phyloP scores from a whole-genome alignment of 2,329 filamentous ascomycete genomes.

The Sporothrix phasma region DNA sequence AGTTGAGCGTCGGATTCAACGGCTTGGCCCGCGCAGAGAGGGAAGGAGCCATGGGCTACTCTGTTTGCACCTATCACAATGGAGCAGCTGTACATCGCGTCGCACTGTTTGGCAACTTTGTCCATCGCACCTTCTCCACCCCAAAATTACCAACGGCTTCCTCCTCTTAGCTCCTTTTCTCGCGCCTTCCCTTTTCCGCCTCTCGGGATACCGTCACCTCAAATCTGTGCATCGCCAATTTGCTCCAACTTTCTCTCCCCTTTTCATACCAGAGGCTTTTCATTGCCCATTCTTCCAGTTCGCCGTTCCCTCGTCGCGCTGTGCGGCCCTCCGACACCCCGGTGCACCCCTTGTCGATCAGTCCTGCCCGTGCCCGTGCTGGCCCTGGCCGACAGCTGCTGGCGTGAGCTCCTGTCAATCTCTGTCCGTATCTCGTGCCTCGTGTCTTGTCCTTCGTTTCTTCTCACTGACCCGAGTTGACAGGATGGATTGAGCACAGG shows the following conservation, averaged over 20 bases:
- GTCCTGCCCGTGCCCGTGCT: neutral
- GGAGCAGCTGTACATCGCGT: neutral
- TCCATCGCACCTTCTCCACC: neutral
- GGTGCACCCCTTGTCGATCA: neutral
- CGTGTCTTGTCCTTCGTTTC: neutral
- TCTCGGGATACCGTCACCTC: conserved; percentile 12
- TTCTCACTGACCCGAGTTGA: neutral
- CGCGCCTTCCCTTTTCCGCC: neutral
- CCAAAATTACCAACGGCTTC: neutral
- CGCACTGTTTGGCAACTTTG: neutral
- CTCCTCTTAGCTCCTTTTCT: neutral
- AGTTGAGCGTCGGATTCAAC: neutral
- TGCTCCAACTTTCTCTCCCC: neutral
- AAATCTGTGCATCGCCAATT: neutral
- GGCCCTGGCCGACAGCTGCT: conserved; percentile 3
- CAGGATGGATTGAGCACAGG: neutral
- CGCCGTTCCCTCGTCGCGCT: neutral
- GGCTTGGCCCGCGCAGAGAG: neutral
- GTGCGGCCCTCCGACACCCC: neutral
- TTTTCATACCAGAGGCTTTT: neutral
- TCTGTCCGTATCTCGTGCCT: conserved; percentile 5
- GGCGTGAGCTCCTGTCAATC: conserved; percentile 10
- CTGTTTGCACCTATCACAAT: too few relatives aligned
- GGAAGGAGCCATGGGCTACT: neutral
- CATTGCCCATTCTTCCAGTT: neutral